These are phyloP conservation scores for Boechera divaricarpa DNA, from an alignment of 345 rosid genomes.

Conservation along the genomic window DNA sequence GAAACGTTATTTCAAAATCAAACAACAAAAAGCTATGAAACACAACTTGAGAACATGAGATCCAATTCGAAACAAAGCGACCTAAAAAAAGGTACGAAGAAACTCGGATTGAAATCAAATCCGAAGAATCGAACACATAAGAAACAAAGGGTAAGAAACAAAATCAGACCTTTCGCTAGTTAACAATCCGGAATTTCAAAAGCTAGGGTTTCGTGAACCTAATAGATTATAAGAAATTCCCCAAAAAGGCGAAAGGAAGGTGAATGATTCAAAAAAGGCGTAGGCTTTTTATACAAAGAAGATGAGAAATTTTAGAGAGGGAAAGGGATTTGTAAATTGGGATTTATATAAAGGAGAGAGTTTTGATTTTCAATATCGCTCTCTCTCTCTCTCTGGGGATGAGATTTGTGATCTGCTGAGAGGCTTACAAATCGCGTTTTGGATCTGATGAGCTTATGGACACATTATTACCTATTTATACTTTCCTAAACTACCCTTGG, in stretches of 20 bases:
- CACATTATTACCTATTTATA: not conserved
- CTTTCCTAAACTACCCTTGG: conserved; percentile 33
- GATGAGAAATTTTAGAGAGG: conserved; percentile 33
- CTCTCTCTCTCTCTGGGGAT: conserved; percentile 24
- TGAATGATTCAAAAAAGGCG: conserved; percentile 16
- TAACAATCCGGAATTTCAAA: not conserved
- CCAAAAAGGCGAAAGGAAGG: conserved; percentile 14
- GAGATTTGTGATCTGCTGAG: conserved; percentile 26
- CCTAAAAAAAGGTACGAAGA: not conserved
- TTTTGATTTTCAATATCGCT: conserved; percentile 33
- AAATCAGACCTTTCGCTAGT: conserved; percentile 38
- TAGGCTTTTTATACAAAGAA: conserved; percentile 27
- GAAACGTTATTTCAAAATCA: not conserved
- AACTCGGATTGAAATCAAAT: not conserved
- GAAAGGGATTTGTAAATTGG: conserved; percentile 46
- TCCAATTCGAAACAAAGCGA: not conserved
- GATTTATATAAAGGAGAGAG: conserved; percentile 42
- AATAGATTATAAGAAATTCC: not conserved
- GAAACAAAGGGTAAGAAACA: conserved; percentile 24
- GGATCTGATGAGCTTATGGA: conserved; percentile 36
- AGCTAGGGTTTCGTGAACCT: conserved; percentile 40
- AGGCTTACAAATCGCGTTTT: conserved; percentile 20
- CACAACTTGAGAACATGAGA: conserved; percentile 7
- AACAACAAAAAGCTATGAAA: not conserved
- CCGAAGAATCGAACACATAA: not conserved